Evolutionary conservation across 2,329 filamentous ascomycete genomes (phyloP), one percentile per base, ranked within the genome.

Genomic region (Knoxdaviesia capensis): DNA sequence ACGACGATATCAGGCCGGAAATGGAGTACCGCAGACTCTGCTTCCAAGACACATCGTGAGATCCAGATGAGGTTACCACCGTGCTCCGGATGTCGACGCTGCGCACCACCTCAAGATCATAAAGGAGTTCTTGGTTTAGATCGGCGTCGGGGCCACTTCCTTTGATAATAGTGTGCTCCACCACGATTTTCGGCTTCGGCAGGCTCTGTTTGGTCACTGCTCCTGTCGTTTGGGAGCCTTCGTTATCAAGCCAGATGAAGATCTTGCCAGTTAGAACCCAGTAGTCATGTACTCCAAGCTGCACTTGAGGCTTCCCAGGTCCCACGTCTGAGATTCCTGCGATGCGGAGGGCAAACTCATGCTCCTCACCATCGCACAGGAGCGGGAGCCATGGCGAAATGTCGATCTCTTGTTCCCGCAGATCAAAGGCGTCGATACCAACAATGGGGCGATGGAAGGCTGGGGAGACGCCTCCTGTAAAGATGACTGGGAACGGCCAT

Each of bases 401-500:
- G 52, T 92, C 84, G 47, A 92, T 82, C 54, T 90, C 80, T 47
- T 83, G 75, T 54, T 90, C 82, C 38, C 71, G 65, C 29, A 92
- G 63, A 52, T 90, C 82, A 53, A 85, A 90, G 0, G 81, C 74
- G 51, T 90, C 77, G 20, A 81, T 73, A 1, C 82, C 82, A 3
- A 82, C 83, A 42, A 90, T 68, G 0, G 84, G 84, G 6, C 81
- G 66, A 69, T 86, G 85, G 35, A 90, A 67, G 1, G 74, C 74
- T 5, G 82, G 82, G 1, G 80, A 77, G 5, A 92, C 66, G 1
- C 83, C 83, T 3, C 85, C 84, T 0, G 84, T 87, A 50, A 87
- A 88, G 40, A 92, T 77, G 11, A 85, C 68, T 0, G 83, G 82
- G 50, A 82, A 88, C 1, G 84, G 85, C 81, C 80, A 90, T 32